Base-by-base conservation (phyloP, 1,284 basidiomycete genomes). In the Rhodotorula glutinis region DNA sequence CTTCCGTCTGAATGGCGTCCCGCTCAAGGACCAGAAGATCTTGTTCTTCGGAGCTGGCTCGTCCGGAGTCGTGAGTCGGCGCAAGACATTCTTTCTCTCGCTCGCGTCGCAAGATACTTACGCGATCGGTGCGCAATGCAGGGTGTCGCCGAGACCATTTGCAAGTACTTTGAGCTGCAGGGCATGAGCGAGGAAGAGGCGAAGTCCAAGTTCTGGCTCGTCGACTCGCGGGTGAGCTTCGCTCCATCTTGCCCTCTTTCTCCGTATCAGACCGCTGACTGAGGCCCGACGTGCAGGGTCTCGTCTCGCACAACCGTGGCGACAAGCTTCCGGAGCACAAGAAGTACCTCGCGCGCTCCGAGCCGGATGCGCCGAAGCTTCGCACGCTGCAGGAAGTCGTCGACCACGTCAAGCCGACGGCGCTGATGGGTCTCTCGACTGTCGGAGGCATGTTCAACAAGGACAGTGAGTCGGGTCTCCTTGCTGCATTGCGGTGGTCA, bases 21-120 rank as follows among this genome's bases (percentile, higher is more conserved):
- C 87, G 21, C 80, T 92, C 38, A 82, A 82, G 60, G 86, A 88
- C 59, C 93, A 96, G 77, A 86, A 87, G 65, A 91, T 96, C 73
- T 85, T 96, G 53, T 95, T 96, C 85, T 87, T 92, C 57, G 92
- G 92, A 29, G 89, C 92, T 5, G 92, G 91, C 21, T 90, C 88
- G 21, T 90, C 90, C 8, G 91, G 90, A 66, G 88, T 94, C 53
- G 49, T 51, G 25, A 25, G 49, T 51, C 3, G 13, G 33, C 33
- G 33, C 33, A 7, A 5, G 16, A 25, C 25, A 25, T 10, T 25
- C 49, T 4, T n/a, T n/a, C 25, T 29, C 49, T 51, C 14, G 25
- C 11, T 29, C n/a, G 25, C 7, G 16, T 25, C n/a, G 3, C n/a
- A 27, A 11, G 33, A 7, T 27, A 29, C 49, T 51, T 11, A 51